Percentiles rank a stretch among this genome's conserved stretches.
Conservation (phyloP, 768 basidiomycete genomes). For the Pleurotus sapidus region DNA sequence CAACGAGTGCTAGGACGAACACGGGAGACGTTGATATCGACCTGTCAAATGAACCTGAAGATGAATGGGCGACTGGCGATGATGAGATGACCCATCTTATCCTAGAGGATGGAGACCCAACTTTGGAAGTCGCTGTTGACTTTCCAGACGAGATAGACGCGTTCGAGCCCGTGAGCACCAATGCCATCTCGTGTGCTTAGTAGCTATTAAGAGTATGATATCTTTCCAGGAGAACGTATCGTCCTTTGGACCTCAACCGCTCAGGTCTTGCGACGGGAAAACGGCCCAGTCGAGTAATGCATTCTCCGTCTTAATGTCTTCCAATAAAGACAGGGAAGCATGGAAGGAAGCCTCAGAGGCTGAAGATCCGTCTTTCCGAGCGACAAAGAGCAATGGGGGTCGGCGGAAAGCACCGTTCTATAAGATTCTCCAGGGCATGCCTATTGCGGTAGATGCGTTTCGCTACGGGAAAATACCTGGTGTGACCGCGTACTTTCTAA, state of each 20-base stretch:
- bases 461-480: slow-evolving; percentile 89
- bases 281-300: slow-evolving; percentile 28
- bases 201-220: too few relatives aligned
- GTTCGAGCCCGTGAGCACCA: not conserved
- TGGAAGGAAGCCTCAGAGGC: slow-evolving; percentile 78
- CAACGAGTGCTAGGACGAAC: not conserved
- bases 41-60: slow-evolving; percentile 28
- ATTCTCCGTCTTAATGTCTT: slow-evolving; percentile 90
- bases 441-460: slow-evolving; percentile 97
- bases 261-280: slow-evolving; percentile 17
- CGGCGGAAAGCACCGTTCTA: slow-evolving; percentile 90
- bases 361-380: slow-evolving; percentile 45
- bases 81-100: slow-evolving; percentile 17
- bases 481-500: slow-evolving; percentile 88
- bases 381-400: slow-evolving; percentile 43
- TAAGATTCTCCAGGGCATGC: slow-evolving; percentile 95
- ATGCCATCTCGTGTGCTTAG: too few relatives aligned
- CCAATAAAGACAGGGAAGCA: slow-evolving; percentile 71
- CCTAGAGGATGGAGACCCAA: slow-evolving; percentile 20
- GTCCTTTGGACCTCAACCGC: slow-evolving; percentile 9
- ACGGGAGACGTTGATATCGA: slow-evolving; percentile 21
- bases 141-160: not conserved
- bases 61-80: slow-evolving; percentile 72
- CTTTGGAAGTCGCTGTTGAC: slow-evolving; percentile 11
- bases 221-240: too few relatives aligned